A percentile compares a stretch with the other conserved stretches of the same genome.
Conservation (phyloP, 352 stramenopile genomes). For the Pythium phragmitis region DNA sequence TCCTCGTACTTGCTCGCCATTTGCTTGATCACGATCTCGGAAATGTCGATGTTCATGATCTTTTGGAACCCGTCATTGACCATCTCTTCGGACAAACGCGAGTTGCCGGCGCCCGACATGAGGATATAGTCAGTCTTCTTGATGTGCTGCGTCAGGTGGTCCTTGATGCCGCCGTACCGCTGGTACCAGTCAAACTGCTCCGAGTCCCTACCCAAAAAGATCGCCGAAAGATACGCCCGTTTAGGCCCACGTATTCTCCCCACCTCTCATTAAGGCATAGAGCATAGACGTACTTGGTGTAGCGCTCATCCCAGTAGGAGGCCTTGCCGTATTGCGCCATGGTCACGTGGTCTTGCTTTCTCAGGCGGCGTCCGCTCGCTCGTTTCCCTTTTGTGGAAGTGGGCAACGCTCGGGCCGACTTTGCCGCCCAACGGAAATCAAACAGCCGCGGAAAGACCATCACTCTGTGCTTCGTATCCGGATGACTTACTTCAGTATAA, state of each 20-base stretch:
- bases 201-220: constrained; percentile 62
- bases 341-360: neutral
- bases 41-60: constrained; percentile 96
- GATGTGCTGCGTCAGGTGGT: constrained; percentile 90
- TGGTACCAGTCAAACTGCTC: constrained; percentile 96
- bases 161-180: constrained; percentile 89
- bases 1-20: constrained; percentile 94
- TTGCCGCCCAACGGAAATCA: constrained; percentile 11
- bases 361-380: neutral
- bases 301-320: constrained; percentile 93
- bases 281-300: constrained; percentile 82
- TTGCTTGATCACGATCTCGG: constrained; percentile 92
- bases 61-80: constrained; percentile 94
- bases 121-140: constrained; percentile 94
- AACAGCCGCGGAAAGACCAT: constrained; percentile 18
- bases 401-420: neutral
- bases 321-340: constrained; percentile 94
- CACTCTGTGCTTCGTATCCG: constrained; percentile 17
- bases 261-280: neutral
- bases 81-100: constrained; percentile 94
- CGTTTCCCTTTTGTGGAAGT: constrained; percentile 18
- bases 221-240: neutral
- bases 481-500: constrained; percentile 16
- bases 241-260: neutral
- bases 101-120: constrained; percentile 94